Evolutionary conservation across 164 flowering plant genomes (phyloP).

Genomic region (Nymphaea colorata): DNA sequence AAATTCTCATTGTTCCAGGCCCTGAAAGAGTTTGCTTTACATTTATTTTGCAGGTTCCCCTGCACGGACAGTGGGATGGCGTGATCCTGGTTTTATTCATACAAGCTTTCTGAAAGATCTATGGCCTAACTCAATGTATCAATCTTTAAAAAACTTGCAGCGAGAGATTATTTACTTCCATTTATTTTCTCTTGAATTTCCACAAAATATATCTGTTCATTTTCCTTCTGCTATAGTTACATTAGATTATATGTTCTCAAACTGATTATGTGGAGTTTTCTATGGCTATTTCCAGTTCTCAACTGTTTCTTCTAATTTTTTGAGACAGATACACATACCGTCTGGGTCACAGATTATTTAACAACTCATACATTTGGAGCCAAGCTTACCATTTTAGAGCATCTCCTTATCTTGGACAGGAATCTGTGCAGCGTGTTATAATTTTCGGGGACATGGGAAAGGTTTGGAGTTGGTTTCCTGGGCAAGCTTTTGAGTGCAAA

Average conservation of each 20-base stretch:
- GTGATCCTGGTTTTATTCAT: constrained; percentile 93
- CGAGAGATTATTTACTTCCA: neutral
- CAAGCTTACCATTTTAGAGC: constrained; percentile 22
- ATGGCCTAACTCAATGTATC: constrained; percentile 62
- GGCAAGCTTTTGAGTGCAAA: too few species aligned
- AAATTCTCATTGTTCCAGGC: too few species aligned
- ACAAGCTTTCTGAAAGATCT: constrained; percentile 70
- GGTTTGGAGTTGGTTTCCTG: constrained; percentile 9
- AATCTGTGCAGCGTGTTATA: constrained; percentile 31
- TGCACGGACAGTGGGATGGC: constrained; percentile 94
- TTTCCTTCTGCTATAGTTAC: too few species aligned
- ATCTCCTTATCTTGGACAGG: constrained; percentile 42
- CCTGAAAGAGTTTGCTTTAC: neutral
- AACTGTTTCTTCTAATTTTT: neutral
- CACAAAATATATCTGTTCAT: too few species aligned
- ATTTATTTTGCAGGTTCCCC: constrained; percentile 58
- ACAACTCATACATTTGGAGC: constrained; percentile 31
- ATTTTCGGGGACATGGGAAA: constrained; percentile 52
- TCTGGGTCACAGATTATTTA: constrained; percentile 27
- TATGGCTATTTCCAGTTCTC: too few species aligned
- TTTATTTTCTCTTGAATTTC: neutral
- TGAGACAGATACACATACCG: constrained; percentile 31
- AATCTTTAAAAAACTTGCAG: too few species aligned
- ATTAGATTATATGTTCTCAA: too few species aligned
- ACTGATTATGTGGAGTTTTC: too few species aligned